These are phyloP conservation scores for Pythium apleroticum DNA, from an alignment of 352 stramenopile genomes.

Conservation along the genomic window DNA sequence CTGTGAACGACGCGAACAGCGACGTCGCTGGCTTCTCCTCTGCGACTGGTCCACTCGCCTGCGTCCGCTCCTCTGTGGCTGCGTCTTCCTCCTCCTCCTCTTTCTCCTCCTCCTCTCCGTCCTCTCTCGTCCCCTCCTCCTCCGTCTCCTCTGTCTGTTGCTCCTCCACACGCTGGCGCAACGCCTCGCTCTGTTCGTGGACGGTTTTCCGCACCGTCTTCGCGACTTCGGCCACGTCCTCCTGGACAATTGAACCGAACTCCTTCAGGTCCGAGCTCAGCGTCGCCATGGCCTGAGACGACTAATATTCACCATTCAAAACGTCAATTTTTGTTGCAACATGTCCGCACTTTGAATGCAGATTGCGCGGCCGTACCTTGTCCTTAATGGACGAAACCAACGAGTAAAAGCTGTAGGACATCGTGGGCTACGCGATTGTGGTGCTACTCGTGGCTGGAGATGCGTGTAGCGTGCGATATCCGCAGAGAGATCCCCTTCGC, in stretches of 20 bases:
- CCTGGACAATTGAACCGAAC: conserved; percentile 66
- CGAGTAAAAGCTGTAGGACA: conserved; percentile 52
- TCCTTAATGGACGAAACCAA: conserved; percentile 40
- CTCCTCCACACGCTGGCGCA: conserved; percentile 35
- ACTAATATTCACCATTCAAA: conserved; percentile 28
- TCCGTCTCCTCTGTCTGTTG: conserved; percentile 29
- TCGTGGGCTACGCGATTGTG: conserved; percentile 12
- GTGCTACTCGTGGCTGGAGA: not conserved
- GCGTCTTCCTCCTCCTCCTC: conserved; percentile 12
- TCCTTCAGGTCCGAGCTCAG: conserved; percentile 72
- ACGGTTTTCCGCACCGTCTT: conserved; percentile 55
- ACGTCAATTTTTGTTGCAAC: too few species aligned
- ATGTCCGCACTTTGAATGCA: not conserved
- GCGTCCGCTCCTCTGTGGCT: conserved; percentile 1
- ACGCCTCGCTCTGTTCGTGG: conserved; percentile 49
- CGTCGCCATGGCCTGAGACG: conserved; percentile 69
- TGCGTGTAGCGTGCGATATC: not conserved
- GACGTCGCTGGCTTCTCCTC: conserved; percentile 27
- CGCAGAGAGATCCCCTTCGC: not conserved
- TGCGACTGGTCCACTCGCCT: not conserved
- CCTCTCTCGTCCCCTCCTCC: not conserved
- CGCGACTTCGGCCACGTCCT: conserved; percentile 61
- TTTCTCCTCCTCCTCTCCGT: conserved; percentile 1
- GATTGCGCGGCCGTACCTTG: conserved; percentile 26
- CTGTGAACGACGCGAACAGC: conserved; percentile 49